These are phyloP conservation scores for Juncus effusus DNA, from an alignment of 176 grass and related monocot genomes.

Conservation along the genomic window DNA sequence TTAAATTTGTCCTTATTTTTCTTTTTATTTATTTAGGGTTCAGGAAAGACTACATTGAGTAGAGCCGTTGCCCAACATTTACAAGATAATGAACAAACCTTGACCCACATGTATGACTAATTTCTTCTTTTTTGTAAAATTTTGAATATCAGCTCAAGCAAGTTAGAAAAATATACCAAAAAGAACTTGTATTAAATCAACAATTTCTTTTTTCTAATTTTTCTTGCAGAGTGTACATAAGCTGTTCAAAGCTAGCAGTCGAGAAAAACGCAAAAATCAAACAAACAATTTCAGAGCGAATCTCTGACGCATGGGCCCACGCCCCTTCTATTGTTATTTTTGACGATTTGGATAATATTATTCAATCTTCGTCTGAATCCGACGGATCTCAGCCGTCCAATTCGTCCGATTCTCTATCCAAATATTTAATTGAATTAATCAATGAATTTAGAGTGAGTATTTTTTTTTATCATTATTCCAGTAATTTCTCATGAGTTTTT, in stretches of 20 bases:
- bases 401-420: slow-evolving; percentile 60
- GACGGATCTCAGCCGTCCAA: slow-evolving; percentile 57
- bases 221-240: slow-evolving; percentile 62
- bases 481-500: neutral
- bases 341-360: slow-evolving; percentile 75
- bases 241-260: slow-evolving; percentile 77
- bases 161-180: slow-evolving; percentile 1
- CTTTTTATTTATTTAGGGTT: slow-evolving; percentile 54
- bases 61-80: slow-evolving; percentile 74
- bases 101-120: slow-evolving; percentile 68
- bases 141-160: slow-evolving; percentile 22
- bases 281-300: slow-evolving; percentile 54
- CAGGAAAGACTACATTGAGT: slow-evolving; percentile 87
- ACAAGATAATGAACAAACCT: slow-evolving; percentile 68
- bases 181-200: neutral
- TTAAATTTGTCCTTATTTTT: neutral
- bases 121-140: slow-evolving; percentile 1
- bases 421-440: slow-evolving; percentile 66
- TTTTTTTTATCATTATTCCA: no score
- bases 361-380: slow-evolving; percentile 71
- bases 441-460: slow-evolving; percentile 72
- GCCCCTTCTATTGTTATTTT: slow-evolving; percentile 87
- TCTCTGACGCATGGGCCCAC: slow-evolving; percentile 66
- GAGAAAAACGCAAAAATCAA: slow-evolving; percentile 62
- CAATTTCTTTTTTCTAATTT: slow-evolving; percentile 27